Percentiles rank a stretch among this genome's conserved stretches.
Conservation (phyloP, 345 rosid genomes). For the Brassica napus region DNA sequence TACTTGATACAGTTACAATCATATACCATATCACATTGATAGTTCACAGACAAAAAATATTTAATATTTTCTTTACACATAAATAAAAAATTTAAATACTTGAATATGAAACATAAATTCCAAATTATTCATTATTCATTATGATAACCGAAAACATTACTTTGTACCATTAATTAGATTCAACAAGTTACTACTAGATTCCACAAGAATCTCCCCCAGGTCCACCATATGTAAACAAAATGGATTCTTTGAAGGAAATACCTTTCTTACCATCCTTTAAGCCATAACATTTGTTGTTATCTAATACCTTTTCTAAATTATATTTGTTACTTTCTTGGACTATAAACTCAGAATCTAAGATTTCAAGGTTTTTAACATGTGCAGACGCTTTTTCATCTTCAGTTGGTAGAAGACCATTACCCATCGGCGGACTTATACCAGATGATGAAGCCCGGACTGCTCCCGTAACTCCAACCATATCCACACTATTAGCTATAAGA, state of each 20-base stretch:
- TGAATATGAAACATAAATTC: not conserved
- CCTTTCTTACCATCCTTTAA: not conserved
- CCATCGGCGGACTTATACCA: constrained; percentile 27
- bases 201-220: constrained; percentile 27
- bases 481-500: not conserved
- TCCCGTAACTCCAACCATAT: constrained; percentile 15
- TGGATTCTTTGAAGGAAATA: not conserved
- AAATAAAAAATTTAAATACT: too few relatives aligned
- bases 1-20: too few relatives aligned
- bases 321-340: not conserved
- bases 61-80: too few relatives aligned
- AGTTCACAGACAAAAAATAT: too few relatives aligned
- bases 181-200: not conserved
- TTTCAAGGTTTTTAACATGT: not conserved
- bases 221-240: constrained; percentile 25
- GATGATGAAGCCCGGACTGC: constrained; percentile 18
- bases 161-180: not conserved
- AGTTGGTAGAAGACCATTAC: not conserved
- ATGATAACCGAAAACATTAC: not conserved
- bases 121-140: not conserved
- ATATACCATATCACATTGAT: not conserved
- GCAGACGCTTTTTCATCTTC: not conserved
- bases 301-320: not conserved
- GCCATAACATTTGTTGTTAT: constrained; percentile 12
- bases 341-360: not conserved